phyloP scores from a whole-genome alignment of 225 moss, liverwort and hornwort genomes.

The Neckera pumila region DNA sequence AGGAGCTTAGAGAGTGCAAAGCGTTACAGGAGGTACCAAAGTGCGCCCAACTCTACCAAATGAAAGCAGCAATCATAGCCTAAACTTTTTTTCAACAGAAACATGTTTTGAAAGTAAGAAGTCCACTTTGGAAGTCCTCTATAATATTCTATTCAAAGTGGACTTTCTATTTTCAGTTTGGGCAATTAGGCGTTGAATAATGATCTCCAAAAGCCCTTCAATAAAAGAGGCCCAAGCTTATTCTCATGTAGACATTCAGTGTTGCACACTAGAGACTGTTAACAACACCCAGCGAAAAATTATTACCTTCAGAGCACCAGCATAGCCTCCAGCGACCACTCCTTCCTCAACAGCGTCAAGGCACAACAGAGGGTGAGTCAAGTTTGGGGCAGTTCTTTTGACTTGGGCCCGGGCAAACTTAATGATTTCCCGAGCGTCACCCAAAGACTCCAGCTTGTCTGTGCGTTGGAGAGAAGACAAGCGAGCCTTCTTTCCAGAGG shows the following conservation, averaged over 20 bases:
- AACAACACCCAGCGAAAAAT: not conserved
- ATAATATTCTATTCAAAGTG: not conserved
- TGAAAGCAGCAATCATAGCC: not conserved
- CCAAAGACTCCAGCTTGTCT: slow-evolving; percentile 79
- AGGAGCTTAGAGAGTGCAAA: not conserved
- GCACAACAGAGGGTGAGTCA: slow-evolving; percentile 71
- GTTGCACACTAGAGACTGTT: not conserved
- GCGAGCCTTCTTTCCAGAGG: slow-evolving; percentile 61
- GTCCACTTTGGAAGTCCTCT: not conserved
- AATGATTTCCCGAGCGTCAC: slow-evolving; percentile 84
- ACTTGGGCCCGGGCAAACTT: slow-evolving; percentile 92
- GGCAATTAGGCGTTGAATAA: not conserved
- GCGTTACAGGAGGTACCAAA: not conserved
- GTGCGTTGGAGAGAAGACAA: slow-evolving; percentile 67
- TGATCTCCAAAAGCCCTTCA: not conserved
- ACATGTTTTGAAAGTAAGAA: not conserved
- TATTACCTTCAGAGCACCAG: slow-evolving; percentile 70
- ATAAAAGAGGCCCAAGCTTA: not conserved
- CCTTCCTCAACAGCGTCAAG: slow-evolving; percentile 97
- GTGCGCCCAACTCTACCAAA: not conserved
- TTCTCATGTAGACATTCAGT: not conserved
- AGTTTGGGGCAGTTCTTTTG: slow-evolving; percentile 80
- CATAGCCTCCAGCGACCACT: slow-evolving; percentile 79
- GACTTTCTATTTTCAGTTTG: not conserved
- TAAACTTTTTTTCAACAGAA: not conserved